Base-by-base conservation (phyloP, 495 filamentous ascomycete genomes). In the Clohesyomyces aquaticus region DNA sequence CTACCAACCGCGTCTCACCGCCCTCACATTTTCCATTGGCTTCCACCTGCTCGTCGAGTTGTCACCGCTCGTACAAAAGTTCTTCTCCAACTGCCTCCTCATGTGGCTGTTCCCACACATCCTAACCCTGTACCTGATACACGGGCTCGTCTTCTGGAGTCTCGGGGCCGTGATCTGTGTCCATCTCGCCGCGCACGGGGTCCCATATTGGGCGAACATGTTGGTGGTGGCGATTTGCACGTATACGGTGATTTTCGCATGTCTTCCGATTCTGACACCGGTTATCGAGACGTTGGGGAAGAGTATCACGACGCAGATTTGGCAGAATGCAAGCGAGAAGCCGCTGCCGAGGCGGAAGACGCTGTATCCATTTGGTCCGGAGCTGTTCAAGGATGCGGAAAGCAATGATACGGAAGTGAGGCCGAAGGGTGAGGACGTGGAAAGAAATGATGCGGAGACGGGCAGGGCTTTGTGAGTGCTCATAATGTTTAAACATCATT, bases 61-160 rank as follows among this genome's bases (percentile, higher is more conserved):
- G 23, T 70, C 53, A 14, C 70, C 74, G 1, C 56, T 58, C 1
- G 50, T 74, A 10, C 77, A 79, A 55, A 71, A 67, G 51, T 22
- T 74, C 8, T 67, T 79, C 26, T 71, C 66, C 21, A 45, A 46
- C 22, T 68, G 63, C 19, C 46, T 71, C 60, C 65, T 78, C 51
- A 55, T 77, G 23, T 60, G 63, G 59, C 53, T 78, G 14, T 78
- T 79, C 71, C 77, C 77, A 9, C 76, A 78, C 61, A 74, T 76
- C 59, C 77, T 78, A 64, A 78, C 75, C 55, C 77, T 79, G 45
- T 79, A 79, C 61, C 72, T 78, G 38, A 67, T 78, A 61, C 77
- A 77, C 68, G 76, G 76, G 61, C 58, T 78, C 23, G 66, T 77
- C n/a, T 75, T 76, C 67, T 79, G 76, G 76, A 69, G 55, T 41